Base-by-base conservation (phyloP, 257 asterid genomes). In the Plectranthus barbatus region DNA sequence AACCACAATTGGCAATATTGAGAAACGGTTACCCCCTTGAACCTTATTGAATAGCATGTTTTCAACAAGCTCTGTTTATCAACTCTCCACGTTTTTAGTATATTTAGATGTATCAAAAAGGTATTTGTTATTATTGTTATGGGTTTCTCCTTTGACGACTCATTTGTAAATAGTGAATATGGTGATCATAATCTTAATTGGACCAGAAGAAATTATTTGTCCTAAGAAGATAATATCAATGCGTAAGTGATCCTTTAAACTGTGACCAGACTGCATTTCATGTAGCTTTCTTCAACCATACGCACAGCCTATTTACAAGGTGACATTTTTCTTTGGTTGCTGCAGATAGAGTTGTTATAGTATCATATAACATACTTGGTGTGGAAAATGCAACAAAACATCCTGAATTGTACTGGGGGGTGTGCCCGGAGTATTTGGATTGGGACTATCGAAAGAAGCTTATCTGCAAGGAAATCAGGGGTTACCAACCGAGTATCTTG, bases 331-430 rank as follows among this genome's bases (percentile, higher is more conserved):
- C 34, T 48, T 21, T 29, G 31, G 26, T 64, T 68, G 50, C 50
- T 62, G 74, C 85, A 90, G 97, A 88, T 64, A 74, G 82, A 64
- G 49, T 81, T 53, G 80, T 86, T 48, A 58, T 91, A 70, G 77
- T 86, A 62, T 86, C 95, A 7, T 88, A 91, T 73, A 91, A 91
- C 74, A 66, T 91, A 73, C 82, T 91, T 70, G 98, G 95, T 4
- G 94, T 75, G 31, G 83, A 79, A 46, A 91, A 91, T 78, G 87
- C 88, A 17, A 41, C 56, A 46, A 80, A 74, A 34, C 98, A 91
- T 79, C 86, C 81, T 9, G 67, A 91, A 48, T 69, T 88, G 61
- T 91, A 91, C 76, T 49, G 31, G 14, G 71, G 75, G 40, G 83
- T 84, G 33, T 33, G 74, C 7, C 82, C 82, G 13, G 64, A 79